Conservation (phyloP, 2,329 filamentous ascomycete genomes). For the Pseudocercospora macadamiae region DNA sequence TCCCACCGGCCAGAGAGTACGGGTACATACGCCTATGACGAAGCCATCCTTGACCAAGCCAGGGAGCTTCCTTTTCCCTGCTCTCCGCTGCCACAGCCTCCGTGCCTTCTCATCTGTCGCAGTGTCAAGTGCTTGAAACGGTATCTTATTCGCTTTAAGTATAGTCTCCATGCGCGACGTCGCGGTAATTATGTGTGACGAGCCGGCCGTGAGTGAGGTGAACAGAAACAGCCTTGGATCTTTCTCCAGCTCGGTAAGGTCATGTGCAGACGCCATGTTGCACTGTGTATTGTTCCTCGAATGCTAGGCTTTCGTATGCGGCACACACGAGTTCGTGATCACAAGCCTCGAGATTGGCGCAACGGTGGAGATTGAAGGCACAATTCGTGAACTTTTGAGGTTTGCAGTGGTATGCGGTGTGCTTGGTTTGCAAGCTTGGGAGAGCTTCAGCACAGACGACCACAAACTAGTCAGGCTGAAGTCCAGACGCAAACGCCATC, state of each 20-base stretch:
- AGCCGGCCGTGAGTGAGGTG: conserved; percentile 93
- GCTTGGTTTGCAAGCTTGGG: background rate
- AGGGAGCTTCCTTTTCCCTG: conserved; percentile 85
- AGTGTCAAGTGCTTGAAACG: conserved; percentile 89
- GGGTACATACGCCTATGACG: conserved; percentile 78
- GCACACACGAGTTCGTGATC: background rate
- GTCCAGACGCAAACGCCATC: background rate
- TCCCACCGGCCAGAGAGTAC: too few relatives aligned
- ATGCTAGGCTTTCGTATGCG: background rate
- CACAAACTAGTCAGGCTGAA: background rate
- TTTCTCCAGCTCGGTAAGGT: conserved; percentile 49
- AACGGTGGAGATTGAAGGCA: background rate
- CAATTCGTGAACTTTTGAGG: background rate
- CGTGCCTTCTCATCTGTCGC: conserved; percentile 87
- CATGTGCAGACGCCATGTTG: conserved; percentile 31
- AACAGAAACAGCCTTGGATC: conserved; percentile 78
- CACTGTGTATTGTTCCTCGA: background rate
- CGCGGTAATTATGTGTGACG: conserved; percentile 93
- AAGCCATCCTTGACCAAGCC: conserved; percentile 84
- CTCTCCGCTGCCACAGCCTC: conserved; percentile 83
- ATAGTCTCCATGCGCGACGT: conserved; percentile 96
- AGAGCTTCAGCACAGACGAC: conserved; percentile 1
- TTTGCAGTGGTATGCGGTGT: background rate
- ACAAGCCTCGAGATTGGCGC: background rate
- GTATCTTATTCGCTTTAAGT: conserved; percentile 88